Percentiles rank a stretch among this genome's conserved stretches.
Conservation (phyloP, 2,329 filamentous ascomycete species). For the Penicillium sp. region DNA sequence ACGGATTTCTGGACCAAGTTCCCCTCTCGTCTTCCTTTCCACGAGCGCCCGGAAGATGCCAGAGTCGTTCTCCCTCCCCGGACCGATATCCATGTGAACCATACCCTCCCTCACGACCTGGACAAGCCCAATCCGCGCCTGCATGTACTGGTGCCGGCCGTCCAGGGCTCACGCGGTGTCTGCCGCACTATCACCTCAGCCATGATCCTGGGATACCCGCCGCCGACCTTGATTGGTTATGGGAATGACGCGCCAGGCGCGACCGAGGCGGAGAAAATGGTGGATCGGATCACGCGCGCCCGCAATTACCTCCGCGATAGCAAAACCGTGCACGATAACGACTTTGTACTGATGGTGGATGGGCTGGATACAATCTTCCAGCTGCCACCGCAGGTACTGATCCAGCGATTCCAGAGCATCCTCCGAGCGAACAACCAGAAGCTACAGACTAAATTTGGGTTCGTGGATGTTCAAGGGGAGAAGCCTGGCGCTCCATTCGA, state of each 20-base stretch:
- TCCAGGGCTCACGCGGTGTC: conserved; percentile 51
- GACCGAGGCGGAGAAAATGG: conserved; percentile 45
- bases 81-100: conserved; percentile 25
- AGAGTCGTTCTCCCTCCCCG: conserved; percentile 27
- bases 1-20: conserved; percentile 37
- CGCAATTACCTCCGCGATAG: conserved; percentile 52
- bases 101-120: conserved; percentile 32
- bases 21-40: conserved; percentile 34
- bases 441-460: conserved; percentile 54
- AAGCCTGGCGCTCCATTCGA: conserved; percentile 21
- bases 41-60: conserved; percentile 34
- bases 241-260: conserved; percentile 30
- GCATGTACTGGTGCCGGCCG: conserved; percentile 58
- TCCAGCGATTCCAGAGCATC: conserved; percentile 62
- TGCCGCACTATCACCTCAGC: conserved; percentile 61
- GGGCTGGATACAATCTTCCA: conserved; percentile 68
- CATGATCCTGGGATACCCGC: conserved; percentile 61
- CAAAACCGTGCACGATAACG: conserved; percentile 55
- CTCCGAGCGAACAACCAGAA: conserved; percentile 56
- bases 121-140: conserved; percentile 47
- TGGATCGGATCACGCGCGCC: conserved; percentile 49
- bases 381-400: conserved; percentile 63
- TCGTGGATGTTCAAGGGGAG: conserved; percentile 24
- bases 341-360: conserved; percentile 66
- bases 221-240: conserved; percentile 57